Percentiles rank a stretch among this genome's conserved stretches.
Conservation (phyloP, 352 stramenopile species). For the Globisporangium megalacanthum region DNA sequence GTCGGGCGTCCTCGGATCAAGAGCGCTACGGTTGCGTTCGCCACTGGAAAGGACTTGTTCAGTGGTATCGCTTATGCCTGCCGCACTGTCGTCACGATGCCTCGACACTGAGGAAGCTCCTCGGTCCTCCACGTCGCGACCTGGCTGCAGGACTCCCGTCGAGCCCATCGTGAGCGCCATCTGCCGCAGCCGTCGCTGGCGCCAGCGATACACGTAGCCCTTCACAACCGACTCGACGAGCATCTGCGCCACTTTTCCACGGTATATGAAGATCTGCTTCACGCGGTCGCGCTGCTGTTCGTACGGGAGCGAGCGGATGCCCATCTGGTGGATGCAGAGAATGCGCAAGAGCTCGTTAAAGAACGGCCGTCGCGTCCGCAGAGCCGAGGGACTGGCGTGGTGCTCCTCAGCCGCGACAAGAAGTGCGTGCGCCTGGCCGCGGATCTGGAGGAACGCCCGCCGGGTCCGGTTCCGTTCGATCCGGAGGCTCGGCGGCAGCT, state of each 20-base stretch:
- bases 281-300: slow-evolving; percentile 77
- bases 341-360: slow-evolving; percentile 76
- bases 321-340: slow-evolving; percentile 77
- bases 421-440: slow-evolving; percentile 60
- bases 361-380: slow-evolving; percentile 40
- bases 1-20: too few relatives aligned
- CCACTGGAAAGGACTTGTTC: too few relatives aligned
- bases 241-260: slow-evolving; percentile 71
- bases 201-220: slow-evolving; percentile 49
- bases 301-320: slow-evolving; percentile 71
- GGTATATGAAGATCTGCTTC: slow-evolving; percentile 83
- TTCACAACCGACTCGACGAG: slow-evolving; percentile 63
- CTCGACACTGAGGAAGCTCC: too few relatives aligned
- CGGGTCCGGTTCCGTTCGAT: slow-evolving; percentile 38
- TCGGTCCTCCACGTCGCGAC: too few relatives aligned
- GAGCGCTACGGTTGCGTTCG: too few relatives aligned
- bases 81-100: too few relatives aligned
- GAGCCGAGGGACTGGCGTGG: slow-evolving; percentile 7
- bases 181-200: slow-evolving; percentile 9
- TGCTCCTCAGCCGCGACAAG: slow-evolving; percentile 15
- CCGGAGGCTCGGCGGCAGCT: slow-evolving; percentile 46
- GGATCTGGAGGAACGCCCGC: slow-evolving; percentile 58
- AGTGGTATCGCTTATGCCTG: too few relatives aligned
- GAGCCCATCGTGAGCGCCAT: too few relatives aligned
- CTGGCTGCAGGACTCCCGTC: too few relatives aligned